Evolutionary conservation across 805 yeast genomes (phyloP).

Genomic region (Metschnikowia borealis): DNA sequence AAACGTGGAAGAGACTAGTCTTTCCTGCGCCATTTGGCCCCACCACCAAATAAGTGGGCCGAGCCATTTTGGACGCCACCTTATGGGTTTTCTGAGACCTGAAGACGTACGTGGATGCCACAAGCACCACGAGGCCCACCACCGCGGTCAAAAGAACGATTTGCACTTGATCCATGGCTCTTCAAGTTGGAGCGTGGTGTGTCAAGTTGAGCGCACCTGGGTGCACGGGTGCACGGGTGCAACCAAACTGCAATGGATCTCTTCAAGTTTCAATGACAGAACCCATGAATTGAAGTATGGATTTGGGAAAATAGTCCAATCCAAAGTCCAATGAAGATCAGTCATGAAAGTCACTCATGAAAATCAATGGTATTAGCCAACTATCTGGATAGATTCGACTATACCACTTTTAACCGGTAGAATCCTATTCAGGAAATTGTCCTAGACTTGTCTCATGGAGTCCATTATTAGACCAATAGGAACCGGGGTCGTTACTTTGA

Average conservation of each 20-base stretch:
- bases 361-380: no score
- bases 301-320: no score
- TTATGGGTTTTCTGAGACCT: background rate
- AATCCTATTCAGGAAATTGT: no score
- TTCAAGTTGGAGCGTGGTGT: background rate
- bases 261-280: no score
- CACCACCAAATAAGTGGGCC: conserved; percentile 57
- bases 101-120: conserved; percentile 10
- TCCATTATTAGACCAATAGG: no score
- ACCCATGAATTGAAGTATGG: no score
- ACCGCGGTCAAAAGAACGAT: conserved; percentile 13
- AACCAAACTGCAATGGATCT: background rate
- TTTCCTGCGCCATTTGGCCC: conserved; percentile 70
- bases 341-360: no score
- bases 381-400: no score
- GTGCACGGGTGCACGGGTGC: background rate
- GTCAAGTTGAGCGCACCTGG: background rate
- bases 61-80: conserved; percentile 18
- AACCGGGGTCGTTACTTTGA: no score
- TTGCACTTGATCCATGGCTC: conserved; percentile 15
- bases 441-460: no score
- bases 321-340: no score
- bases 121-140: conserved; percentile 13
- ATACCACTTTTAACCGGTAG: no score
- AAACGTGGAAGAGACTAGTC: conserved; percentile 48